phyloP scores from a whole-genome alignment of 768 basidiomycete genomes.

The Holtermanniella nyarrowii region DNA sequence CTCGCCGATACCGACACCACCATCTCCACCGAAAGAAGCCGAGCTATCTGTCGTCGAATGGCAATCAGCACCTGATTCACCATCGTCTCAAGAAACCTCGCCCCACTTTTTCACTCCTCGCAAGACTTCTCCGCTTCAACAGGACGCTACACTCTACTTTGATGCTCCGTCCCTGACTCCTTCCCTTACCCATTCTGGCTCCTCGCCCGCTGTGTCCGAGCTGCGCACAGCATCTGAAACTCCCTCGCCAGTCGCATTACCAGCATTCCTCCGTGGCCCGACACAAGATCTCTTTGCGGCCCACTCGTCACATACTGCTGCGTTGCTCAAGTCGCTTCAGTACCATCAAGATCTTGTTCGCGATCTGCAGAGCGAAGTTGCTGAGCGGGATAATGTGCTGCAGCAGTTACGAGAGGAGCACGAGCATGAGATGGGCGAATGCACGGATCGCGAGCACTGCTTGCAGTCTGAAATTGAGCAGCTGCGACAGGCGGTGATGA shows the following conservation, averaged over 20 bases:
- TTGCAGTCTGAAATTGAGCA: not conserved
- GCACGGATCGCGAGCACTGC: conserved; percentile 7
- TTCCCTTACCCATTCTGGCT: conserved; percentile 4
- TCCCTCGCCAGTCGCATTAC: not conserved
- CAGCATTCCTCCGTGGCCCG: conserved; percentile 5
- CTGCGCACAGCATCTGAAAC: not conserved
- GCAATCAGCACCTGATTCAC: not conserved
- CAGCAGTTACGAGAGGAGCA: conserved; percentile 16
- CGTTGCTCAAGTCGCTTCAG: conserved; percentile 17
- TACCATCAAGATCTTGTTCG: conserved; percentile 17
- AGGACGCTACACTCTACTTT: conserved; percentile 28
- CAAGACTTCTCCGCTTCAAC: no score
- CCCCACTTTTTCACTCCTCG: not conserved
- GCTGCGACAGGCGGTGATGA: not conserved
- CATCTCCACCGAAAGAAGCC: no score
- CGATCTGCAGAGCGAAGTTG: conserved; percentile 23
- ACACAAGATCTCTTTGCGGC: conserved; percentile 25
- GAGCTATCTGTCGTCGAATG: no score
- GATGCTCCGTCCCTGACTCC: conserved; percentile 19
- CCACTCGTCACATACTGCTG: conserved; percentile 21
- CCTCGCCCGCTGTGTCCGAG: conserved; percentile 1
- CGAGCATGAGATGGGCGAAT: conserved; percentile 16
- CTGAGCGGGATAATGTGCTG: conserved; percentile 23
- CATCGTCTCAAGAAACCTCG: not conserved
- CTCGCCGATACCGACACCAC: not conserved